Evolutionary conservation across 768 basidiomycete genomes (phyloP), one percentile per base, ranked within the genome.

Genomic region (Calvatia gigantea): DNA sequence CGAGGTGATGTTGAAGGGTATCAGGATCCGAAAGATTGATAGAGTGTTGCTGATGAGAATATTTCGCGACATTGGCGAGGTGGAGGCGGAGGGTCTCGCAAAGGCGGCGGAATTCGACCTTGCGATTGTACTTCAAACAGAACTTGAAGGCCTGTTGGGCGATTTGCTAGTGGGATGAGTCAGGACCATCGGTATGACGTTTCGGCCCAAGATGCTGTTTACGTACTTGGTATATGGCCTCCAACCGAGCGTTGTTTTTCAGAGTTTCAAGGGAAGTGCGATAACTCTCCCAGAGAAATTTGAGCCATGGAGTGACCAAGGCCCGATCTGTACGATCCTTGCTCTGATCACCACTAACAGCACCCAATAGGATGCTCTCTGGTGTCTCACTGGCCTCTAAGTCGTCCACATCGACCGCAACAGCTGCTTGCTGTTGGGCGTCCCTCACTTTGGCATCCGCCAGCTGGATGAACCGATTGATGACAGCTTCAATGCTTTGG

Each of bases 221-320:
- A 71, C 85, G 53, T 44, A 90, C 93, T 81, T 98, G 96, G 73
- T 99, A 99, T 59, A 98, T 92, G 15, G 77, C 74, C 73, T 99
- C 96, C 35, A 98, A 73, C 15, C 96, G 77, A 15, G 93, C 90
- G 65, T 97, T 98, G 68, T 97, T 96, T 69, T 98, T 96, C 61
- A 98, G 79, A 2, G 94, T 94, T 75, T 98, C 96, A 38, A 99
- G 76, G 1, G 90, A 93, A 17, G 93, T 97, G 54, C 96, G 86
- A 68, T 98, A 98, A 62, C 91, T 92, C 77, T 98, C 96, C 94
- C 95, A 98, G n/a, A 94, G 80, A 71, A 98, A 97, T 67, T 95
- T 94, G 67, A 98, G 87, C 87, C 94, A 97, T 0, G 96, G 96
- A 0, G 94, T 97, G 60, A 99, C 94, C 49, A 98, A 81, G 6